A percentile compares a stretch with the other conserved stretches of the same genome.
phyloP scores from a whole-genome alignment of 2,329 filamentous ascomycete species.

The Fusarium incarnatum region DNA sequence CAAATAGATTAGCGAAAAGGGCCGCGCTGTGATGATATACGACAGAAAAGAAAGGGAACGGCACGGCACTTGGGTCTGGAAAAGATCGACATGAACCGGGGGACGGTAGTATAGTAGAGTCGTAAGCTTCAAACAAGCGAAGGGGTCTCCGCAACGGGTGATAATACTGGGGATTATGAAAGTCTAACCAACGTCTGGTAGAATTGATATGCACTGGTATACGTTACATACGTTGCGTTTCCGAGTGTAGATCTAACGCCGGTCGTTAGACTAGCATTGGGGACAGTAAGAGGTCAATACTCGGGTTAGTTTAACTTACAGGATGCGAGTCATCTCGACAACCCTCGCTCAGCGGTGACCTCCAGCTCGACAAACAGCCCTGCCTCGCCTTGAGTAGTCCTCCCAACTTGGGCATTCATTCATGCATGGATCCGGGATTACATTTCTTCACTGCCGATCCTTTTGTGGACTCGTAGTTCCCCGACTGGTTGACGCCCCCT shows the following conservation, averaged over 20 bases:
- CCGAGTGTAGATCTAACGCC: slow-evolving; percentile 2
- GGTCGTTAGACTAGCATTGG: not conserved
- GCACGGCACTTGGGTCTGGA: not conserved
- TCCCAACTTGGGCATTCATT: not conserved
- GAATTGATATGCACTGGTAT: not conserved
- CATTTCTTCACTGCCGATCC: slow-evolving; percentile 11
- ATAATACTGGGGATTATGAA: not conserved
- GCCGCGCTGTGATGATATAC: slow-evolving; percentile 21
- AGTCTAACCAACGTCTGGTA: not conserved
- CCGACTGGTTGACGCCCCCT: slow-evolving; percentile 13
- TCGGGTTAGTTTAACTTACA: not conserved
- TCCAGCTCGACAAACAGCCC: not conserved
- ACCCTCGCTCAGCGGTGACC: not conserved
- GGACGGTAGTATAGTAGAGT: slow-evolving; percentile 10
- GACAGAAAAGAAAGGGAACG: not conserved
- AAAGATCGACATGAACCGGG: slow-evolving; percentile 12
- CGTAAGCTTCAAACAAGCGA: not conserved
- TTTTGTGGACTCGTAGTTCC: not conserved
- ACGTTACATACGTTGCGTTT: not conserved
- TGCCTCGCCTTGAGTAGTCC: not conserved
- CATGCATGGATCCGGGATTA: slow-evolving; percentile 3
- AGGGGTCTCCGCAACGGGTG: slow-evolving; percentile 5
- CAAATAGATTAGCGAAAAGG: slow-evolving; percentile 30
- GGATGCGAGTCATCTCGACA: slow-evolving; percentile 13
- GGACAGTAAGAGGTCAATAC: not conserved